phyloP scores from a whole-genome alignment of 306 rosid genomes.

The Sicyos baderoa region DNA sequence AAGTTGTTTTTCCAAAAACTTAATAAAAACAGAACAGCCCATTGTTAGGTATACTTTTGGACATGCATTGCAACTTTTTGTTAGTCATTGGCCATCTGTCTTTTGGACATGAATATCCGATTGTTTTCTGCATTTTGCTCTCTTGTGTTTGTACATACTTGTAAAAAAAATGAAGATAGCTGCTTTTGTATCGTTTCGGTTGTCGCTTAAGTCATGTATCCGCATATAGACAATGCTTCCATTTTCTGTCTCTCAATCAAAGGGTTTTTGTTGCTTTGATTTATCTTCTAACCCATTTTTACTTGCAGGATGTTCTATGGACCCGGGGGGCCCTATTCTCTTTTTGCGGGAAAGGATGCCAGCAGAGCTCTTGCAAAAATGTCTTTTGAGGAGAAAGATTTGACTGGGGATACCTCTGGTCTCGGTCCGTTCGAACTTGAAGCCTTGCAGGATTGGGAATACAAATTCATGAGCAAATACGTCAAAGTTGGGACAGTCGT shows the following conservation, averaged over 20 bases:
- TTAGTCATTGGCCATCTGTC: not conserved
- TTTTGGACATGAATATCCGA: not conserved
- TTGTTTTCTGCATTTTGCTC: not conserved
- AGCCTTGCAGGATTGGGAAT: constrained; percentile 94
- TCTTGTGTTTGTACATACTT: not conserved
- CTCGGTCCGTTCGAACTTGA: constrained; percentile 71
- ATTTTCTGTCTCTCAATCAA: not conserved
- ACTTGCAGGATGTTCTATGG: constrained; percentile 83
- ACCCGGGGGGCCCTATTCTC: constrained; percentile 91
- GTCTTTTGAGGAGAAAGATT: constrained; percentile 89
- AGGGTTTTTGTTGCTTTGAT: constrained; percentile 15
- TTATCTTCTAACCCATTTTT: not conserved
- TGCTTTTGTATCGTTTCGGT: not conserved
- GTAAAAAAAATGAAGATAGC: not conserved
- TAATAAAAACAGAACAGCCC: too few species aligned
- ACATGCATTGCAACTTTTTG: not conserved
- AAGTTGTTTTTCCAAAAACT: not conserved
- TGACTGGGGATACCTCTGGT: constrained; percentile 76
- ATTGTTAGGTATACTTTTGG: not conserved
- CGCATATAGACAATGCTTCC: not conserved
- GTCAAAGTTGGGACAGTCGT: constrained; percentile 70
- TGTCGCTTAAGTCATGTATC: not conserved
- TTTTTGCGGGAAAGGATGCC: constrained; percentile 95
- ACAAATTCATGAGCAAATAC: constrained; percentile 81
- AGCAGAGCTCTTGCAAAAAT: constrained; percentile 96